Percentiles rank a stretch among this genome's conserved stretches.
Conservation (phyloP, 75 land plant genomes). For the Gnetum montanum region DNA sequence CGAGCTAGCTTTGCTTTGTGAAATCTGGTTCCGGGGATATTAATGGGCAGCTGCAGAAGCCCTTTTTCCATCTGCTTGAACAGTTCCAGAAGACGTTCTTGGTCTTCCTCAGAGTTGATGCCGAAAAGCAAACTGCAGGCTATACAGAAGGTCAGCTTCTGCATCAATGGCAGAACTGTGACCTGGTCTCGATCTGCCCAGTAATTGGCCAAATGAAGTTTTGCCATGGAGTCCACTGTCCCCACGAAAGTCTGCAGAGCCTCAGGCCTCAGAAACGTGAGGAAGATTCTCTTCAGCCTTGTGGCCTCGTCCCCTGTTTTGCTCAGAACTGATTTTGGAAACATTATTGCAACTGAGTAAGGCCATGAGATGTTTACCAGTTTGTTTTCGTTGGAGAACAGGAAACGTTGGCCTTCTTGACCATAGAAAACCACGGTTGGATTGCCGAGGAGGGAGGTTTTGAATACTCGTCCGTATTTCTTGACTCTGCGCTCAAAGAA, state of each 20-base stretch:
- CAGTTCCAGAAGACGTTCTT: conserved; percentile 4
- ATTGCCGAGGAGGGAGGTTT: conserved; percentile 33
- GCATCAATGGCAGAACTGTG: conserved; percentile 17
- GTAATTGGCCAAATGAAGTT: conserved; percentile 12
- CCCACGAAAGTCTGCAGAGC: conserved; percentile 24
- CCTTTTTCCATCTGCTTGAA: conserved; percentile 37
- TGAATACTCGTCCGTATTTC: conserved; percentile 36
- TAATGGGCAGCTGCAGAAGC: conserved; percentile 26
- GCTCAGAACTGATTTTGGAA: conserved; percentile 27
- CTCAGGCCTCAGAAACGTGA: conserved; percentile 17
- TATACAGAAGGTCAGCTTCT: conserved; percentile 26
- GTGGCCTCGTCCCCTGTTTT: conserved; percentile 21
- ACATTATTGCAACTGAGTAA: conserved; percentile 26
- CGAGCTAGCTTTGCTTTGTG: conserved; percentile 26
- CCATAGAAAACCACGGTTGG: conserved; percentile 38
- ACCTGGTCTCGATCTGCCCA: conserved; percentile 19
- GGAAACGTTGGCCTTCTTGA: conserved; percentile 45
- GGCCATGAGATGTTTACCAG: conserved; percentile 54
- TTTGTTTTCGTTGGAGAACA: conserved; percentile 49
- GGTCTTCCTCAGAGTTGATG: conserved; percentile 13
- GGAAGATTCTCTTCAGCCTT: conserved; percentile 15
- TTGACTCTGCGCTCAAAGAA: conserved; percentile 21
- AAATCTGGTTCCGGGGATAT: conserved; percentile 44
- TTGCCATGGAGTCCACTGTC: conserved; percentile 11
- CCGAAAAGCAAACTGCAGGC: conserved; percentile 31